Percentiles rank a stretch among this genome's conserved stretches.
Conservation (phyloP, 495 filamentous ascomycete genomes). For the Penicillium coffeae region DNA sequence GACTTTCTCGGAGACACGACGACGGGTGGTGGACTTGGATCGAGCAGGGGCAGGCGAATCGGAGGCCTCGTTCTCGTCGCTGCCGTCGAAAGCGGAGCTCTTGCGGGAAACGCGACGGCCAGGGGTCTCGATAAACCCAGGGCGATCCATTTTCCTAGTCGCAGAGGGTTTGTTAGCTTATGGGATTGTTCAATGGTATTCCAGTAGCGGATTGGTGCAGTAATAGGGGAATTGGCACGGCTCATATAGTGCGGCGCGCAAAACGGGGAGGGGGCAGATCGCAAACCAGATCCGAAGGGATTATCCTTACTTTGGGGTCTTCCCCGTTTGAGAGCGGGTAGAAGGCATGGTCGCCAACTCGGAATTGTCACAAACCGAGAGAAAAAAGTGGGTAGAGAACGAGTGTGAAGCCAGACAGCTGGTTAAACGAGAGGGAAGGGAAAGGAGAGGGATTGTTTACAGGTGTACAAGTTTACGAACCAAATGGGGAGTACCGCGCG, state of each 20-base stretch:
- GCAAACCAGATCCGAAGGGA: constrained; percentile 17
- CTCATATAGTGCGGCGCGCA: constrained; percentile 17
- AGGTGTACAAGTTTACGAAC: neutral
- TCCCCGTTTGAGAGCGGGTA: constrained; percentile 50
- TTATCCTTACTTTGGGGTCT: constrained; percentile 46
- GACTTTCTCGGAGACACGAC: constrained; percentile 30
- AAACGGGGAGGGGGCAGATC: constrained; percentile 7
- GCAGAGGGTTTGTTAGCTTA: neutral
- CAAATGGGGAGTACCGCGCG: constrained; percentile 7
- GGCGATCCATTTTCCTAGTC: constrained; percentile 52
- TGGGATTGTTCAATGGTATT: no score
- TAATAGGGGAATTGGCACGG: constrained; percentile 1
- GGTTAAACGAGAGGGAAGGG: constrained; percentile 11
- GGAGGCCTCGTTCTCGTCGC: constrained; percentile 23
- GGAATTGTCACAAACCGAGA: constrained; percentile 20
- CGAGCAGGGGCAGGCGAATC: constrained; percentile 24
- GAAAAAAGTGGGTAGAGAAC: constrained; percentile 12
- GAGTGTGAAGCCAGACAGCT: constrained; percentile 5
- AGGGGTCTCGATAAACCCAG: constrained; percentile 57
- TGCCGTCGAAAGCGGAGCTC: constrained; percentile 34
- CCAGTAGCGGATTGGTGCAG: no score
- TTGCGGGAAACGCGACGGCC: constrained; percentile 42
- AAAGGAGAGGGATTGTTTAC: constrained; percentile 26
- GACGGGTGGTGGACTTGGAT: constrained; percentile 30
- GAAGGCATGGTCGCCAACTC: constrained; percentile 35